These are phyloP conservation scores for Pestalotiopsis sp. DNA, from an alignment of 2,329 filamentous ascomycete genomes.

Conservation along the genomic window DNA sequence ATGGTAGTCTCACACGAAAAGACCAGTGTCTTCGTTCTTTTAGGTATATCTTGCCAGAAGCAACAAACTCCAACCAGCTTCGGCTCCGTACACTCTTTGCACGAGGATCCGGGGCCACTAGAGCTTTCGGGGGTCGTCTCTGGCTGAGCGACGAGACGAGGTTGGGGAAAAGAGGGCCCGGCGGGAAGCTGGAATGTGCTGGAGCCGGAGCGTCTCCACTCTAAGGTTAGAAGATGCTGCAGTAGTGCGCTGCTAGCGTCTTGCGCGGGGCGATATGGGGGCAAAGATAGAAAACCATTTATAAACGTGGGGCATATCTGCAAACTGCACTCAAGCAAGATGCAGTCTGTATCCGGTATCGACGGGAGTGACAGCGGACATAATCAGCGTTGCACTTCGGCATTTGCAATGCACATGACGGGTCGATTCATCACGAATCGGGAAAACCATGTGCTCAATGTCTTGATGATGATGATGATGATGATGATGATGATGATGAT, in stretches of 20 bases:
- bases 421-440: neutral
- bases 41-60: neutral
- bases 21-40: neutral
- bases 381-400: neutral
- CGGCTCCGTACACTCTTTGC: neutral
- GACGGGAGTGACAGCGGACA: neutral
- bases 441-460: neutral
- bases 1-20: constrained; percentile 19
- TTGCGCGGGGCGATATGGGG: neutral
- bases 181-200: neutral
- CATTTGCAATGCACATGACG: neutral
- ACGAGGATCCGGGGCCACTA: neutral
- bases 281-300: neutral
- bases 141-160: neutral
- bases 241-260: neutral
- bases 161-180: neutral
- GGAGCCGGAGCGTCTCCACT: neutral
- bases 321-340: neutral
- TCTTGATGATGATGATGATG: neutral
- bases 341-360: neutral
- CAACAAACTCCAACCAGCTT: neutral
- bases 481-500: neutral
- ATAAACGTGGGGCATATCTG: neutral
- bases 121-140: neutral
- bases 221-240: neutral